Evolutionary conservation across 225 moss, liverwort and hornwort species (phyloP), one percentile per base, ranked within the genome.

Genomic region (Physcomitrium patens): DNA sequence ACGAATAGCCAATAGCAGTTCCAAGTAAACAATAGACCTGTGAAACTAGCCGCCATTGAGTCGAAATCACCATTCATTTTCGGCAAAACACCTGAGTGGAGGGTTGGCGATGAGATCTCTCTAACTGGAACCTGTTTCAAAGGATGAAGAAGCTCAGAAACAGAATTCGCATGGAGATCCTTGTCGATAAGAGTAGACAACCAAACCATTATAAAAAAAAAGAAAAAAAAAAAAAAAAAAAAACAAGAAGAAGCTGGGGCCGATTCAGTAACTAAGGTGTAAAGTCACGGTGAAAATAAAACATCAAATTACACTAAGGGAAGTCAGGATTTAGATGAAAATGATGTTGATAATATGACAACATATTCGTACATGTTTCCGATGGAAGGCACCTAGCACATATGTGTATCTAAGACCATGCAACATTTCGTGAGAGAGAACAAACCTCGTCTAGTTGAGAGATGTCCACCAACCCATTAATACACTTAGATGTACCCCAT

Each of bases 11-110:
- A 49, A 23, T 71, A 22, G 14, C 14, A 61, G 14, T 61, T 19
- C 48, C 13, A 61, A 62, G 41, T 19, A 37, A 72, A 28, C 20
- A 51, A 23, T 19, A 63, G 62, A 78, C 91, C 91, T 82, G 75
- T 20, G 74, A 74, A 75, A 67, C 74, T 79, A 57, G 50, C 69
- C 67, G 74, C 79, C 51, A 60, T 60, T 69, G 80, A 69, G 37
- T 80, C 80, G 52, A 80, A 80, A 63, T 80, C 80, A 24, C 80
- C 75, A 64, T 64, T 80, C 49, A 76, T 23, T 52, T 74, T 75
- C 20, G 64, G 80, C 37, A 75, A 31, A 69, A 47, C 49, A 20
- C 60, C 80, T 56, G 74, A 67, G 56, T 69, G 74, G 27, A 63
- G 69, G 45, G 74, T 74, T 53, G 79, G 74, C 68, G 69, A 44